These are phyloP conservation scores for Neurospora sp. DNA, from an alignment of 2,329 filamentous ascomycete genomes.

Conservation along the genomic window DNA sequence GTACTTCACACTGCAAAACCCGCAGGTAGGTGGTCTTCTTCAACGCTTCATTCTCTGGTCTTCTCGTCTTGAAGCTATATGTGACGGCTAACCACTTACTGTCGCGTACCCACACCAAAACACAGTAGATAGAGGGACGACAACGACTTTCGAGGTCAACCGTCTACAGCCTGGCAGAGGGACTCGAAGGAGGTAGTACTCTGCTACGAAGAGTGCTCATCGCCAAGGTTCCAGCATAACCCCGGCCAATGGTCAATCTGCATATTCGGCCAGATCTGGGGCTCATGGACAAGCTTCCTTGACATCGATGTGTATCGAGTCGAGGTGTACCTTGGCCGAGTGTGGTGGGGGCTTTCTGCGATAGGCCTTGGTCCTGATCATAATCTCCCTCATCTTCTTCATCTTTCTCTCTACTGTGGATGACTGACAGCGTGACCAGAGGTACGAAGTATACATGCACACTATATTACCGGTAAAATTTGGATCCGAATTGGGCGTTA, in stretches of 20 bases:
- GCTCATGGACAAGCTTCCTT: background rate
- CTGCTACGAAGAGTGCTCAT: background rate
- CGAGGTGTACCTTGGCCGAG: background rate
- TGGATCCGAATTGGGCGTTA: background rate
- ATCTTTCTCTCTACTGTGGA: background rate
- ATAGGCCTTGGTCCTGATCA: background rate
- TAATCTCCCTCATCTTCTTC: background rate
- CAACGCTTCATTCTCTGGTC: background rate
- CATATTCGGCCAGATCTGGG: background rate
- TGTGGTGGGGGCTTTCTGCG: background rate
- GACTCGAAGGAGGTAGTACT: background rate
- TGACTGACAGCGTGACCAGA: background rate
- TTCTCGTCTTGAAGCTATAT: background rate
- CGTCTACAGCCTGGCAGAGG: background rate
- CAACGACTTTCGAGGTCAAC: background rate
- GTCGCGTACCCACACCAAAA: background rate
- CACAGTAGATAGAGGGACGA: background rate
- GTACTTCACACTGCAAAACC: background rate
- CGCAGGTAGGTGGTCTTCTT: background rate
- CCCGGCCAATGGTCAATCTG: background rate
- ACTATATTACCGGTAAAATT: background rate
- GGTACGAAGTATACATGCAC: background rate
- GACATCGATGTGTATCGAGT: background rate
- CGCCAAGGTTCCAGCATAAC: background rate
- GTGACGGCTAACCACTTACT: background rate